A percentile compares a stretch with the other conserved stretches of the same genome.
These are phyloP conservation scores for Globisporangium nodosum DNA, from an alignment of 352 stramenopile species.

Conservation along the genomic window DNA sequence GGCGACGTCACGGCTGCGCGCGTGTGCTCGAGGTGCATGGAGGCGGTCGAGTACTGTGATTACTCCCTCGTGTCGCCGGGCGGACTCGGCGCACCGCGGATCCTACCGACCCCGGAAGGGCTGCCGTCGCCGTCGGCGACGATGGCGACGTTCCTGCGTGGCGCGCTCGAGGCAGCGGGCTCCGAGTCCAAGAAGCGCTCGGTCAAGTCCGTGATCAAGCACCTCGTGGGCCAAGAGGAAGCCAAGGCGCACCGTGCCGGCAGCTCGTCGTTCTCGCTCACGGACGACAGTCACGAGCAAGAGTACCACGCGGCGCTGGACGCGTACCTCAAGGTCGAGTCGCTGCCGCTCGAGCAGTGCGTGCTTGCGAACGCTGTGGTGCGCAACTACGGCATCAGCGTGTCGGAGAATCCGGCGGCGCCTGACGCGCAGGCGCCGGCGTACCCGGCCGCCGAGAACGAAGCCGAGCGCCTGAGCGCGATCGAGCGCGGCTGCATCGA, in stretches of 20 bases:
- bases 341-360: conserved; percentile 26
- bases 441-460: conserved; percentile 33
- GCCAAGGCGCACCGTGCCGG: conserved; percentile 4
- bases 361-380: conserved; percentile 40
- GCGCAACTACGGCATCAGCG: conserved; percentile 38
- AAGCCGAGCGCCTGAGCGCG: conserved; percentile 35
- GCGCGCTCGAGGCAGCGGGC: conserved; percentile 15
- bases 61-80: conserved; percentile 35
- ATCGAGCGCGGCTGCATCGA: conserved; percentile 43
- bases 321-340: conserved; percentile 4
- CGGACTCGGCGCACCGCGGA: conserved; percentile 16
- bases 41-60: conserved; percentile 45
- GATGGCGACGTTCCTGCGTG: conserved; percentile 18
- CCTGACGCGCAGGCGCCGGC: conserved; percentile 18
- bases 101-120: conserved; percentile 8
- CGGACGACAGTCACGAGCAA: conserved; percentile 6
- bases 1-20: conserved; percentile 34
- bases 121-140: background rate
- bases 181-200: conserved; percentile 24
- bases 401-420: conserved; percentile 24
- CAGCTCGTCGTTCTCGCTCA: conserved; percentile 8
- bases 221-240: conserved; percentile 42
- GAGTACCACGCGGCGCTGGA: conserved; percentile 13
- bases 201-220: conserved; percentile 56
- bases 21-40: conserved; percentile 42